Conservation (phyloP, 2,329 filamentous ascomycete genomes). For the Knufia fluminis region DNA sequence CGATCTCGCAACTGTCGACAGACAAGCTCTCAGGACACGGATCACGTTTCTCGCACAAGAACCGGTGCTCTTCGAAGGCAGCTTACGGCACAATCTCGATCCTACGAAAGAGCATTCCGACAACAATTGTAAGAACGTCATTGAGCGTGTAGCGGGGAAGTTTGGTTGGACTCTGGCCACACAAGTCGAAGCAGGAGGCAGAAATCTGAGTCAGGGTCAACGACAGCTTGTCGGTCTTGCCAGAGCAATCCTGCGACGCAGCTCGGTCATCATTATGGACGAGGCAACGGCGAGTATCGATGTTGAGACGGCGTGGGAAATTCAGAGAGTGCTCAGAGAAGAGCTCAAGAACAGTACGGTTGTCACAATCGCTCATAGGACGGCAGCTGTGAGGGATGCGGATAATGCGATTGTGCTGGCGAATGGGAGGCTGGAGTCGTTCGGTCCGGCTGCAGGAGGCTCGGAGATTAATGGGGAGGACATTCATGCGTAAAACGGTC, state of each 20-base stretch:
- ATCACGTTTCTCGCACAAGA: slow-evolving; percentile 61
- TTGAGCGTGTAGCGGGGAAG: slow-evolving; percentile 45
- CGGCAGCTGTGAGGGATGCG: slow-evolving; percentile 45
- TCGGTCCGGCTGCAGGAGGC: not conserved
- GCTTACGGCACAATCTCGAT: slow-evolving; percentile 54
- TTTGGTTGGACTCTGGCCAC: slow-evolving; percentile 50
- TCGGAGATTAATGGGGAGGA: not conserved
- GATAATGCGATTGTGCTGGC: slow-evolving; percentile 11
- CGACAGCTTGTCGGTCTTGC: slow-evolving; percentile 56
- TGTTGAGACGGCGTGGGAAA: slow-evolving; percentile 48
- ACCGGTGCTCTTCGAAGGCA: slow-evolving; percentile 55
- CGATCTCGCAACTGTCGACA: slow-evolving; percentile 51
- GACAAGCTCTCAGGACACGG: slow-evolving; percentile 50
- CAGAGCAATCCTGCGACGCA: slow-evolving; percentile 52
- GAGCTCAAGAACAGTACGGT: slow-evolving; percentile 52
- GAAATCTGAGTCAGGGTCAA: slow-evolving; percentile 56
- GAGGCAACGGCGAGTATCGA: slow-evolving; percentile 59
- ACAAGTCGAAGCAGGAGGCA: slow-evolving; percentile 50
- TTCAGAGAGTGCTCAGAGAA: slow-evolving; percentile 46
- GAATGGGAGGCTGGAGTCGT: slow-evolving; percentile 5
- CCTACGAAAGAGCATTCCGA: slow-evolving; percentile 50
- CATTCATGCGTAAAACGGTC: too few species aligned
- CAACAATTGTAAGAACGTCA: slow-evolving; percentile 43
- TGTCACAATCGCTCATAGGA: slow-evolving; percentile 56
- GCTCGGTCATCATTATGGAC: slow-evolving; percentile 55